These are phyloP conservation scores for Phalaenopsis hybrid DNA, from an alignment of 116 monocot species.

Conservation along the genomic window DNA sequence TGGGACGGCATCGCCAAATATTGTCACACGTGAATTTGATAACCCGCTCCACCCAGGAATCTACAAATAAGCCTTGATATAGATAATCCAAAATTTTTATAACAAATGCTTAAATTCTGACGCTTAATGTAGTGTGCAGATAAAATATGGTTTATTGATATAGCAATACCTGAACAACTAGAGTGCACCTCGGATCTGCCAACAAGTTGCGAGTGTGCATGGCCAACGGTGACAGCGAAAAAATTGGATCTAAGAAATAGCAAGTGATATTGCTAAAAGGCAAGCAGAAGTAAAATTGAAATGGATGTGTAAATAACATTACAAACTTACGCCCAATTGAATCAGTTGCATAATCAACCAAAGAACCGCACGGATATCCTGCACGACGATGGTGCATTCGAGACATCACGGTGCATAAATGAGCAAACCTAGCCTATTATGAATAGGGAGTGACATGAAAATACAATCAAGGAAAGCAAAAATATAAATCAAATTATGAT, in stretches of 20 bases:
- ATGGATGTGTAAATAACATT: slow-evolving; percentile 1
- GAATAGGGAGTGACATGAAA: slow-evolving; percentile 7
- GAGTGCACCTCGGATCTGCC: slow-evolving; percentile 77
- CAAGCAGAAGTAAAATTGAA: neutral
- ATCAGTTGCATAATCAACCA: slow-evolving; percentile 95
- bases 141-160: neutral
- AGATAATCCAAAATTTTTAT: neutral
- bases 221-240: slow-evolving; percentile 80
- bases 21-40: slow-evolving; percentile 94
- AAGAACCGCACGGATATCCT: slow-evolving; percentile 94
- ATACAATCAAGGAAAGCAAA: neutral
- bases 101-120: neutral
- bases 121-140: neutral
- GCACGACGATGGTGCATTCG: slow-evolving; percentile 82
- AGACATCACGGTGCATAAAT: slow-evolving; percentile 94
- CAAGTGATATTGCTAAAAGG: slow-evolving; percentile 9
- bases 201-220: slow-evolving; percentile 94
- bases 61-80: slow-evolving; percentile 18
- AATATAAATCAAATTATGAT: neutral
- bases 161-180: slow-evolving; percentile 73
- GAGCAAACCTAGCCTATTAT: slow-evolving; percentile 83
- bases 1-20: slow-evolving; percentile 86
- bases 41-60: slow-evolving; percentile 97
- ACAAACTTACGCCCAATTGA: slow-evolving; percentile 66
- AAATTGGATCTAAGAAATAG: slow-evolving; percentile 72